Base-by-base conservation (phyloP, 78 protist species). In the Cyanophora paradoxa region DNA sequence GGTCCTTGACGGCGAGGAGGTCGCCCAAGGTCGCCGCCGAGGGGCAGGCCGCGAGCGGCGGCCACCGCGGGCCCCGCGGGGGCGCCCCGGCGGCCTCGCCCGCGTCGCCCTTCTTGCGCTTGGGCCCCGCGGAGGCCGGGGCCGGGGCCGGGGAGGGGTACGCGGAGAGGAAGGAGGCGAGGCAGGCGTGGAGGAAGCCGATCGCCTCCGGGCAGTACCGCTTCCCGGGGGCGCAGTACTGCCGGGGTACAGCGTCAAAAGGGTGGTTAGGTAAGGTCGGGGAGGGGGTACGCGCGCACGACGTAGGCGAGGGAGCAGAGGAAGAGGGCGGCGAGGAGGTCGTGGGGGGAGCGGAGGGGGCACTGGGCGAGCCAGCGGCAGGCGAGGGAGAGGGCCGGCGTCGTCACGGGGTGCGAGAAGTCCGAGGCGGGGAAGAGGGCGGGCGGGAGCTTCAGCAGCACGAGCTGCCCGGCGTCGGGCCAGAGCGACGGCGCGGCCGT, bases 191-290 rank as follows among this genome's bases (percentile, higher is more conserved):
- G 36, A 78, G 44, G 67, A 48, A 78, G 31, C 36, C 20, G 46
- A 71, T 30, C 16, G 72, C 78, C 57, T 68, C 83, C 22, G 83
- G 83, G 7, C 62, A 37, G 30, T 48, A 65, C 28, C 83, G 83
- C 67, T 50, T 11, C 16, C 67, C 74, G 48, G 48, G 57, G 17
- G 46, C 36, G 40, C 46, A 57, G 56, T 14, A 37, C 77, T 58
- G n/a, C n/a, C 62, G 33, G 13, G 31, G 59, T 19, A 17, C 59
- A 16, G 8, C 13, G 13, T 17, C 10, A 16, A 17, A 59, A 36
- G 41, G 19, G 50, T 14, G 50, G 13, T 44, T 44, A 44, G 50
- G 13, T 8, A 44, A 13, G 8, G 8, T 44, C 13, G 13, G n/a
- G 50, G 50, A 14, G 50, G 8, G 50, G n/a, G 13, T 8, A 13